Base-by-base conservation (phyloP, 2,329 filamentous ascomycete species). In the Aureobasidium sp. region DNA sequence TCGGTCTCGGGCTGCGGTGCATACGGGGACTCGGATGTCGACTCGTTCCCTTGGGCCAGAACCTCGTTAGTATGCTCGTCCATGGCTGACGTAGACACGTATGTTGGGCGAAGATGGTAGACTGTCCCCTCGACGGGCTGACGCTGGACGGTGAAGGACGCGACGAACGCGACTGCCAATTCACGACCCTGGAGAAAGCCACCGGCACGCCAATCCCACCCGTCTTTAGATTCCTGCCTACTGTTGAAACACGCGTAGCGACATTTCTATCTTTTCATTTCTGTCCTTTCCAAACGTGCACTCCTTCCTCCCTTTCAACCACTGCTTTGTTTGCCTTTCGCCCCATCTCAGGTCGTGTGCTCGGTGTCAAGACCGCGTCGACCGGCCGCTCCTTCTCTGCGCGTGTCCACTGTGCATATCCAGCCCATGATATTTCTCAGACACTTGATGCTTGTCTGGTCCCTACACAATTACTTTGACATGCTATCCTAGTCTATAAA, bases 1-100 rank as follows among this genome's bases (percentile, higher is more conserved):
- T 60, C 57, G 57, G 57, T 60, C 27, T 60, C 57, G 20, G 44
- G 34, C 36, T 49, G 57, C 11, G 22, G 27, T 44, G 53, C 53
- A 34, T 45, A 44, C 17, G 41, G 17, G 9, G 52, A 29, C 17
- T 44, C 53, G 29, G 53, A 36, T 17, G 22, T 15, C 17, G 53
- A 57, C 17, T 41, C 45, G n/a, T 17, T 29, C 29, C 53, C 39
- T 2, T 60, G 45, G 15, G 11, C 17, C 2, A 17, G 22, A 5
- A 45, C 27, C 31, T 48, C 44, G 17, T 25, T 31, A n/a, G 27
- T 41, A 34, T 59, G 56, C n/a, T 59, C 56, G 11, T 59, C 56
- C 56, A 59, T 59, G 29, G 15, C 25, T 59, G 34, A 29, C 20
- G 15, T 45, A 11, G 53, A 57, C 41, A 34, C 17, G 53, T 45